Evolutionary conservation across 2,329 filamentous ascomycete species (phyloP), one percentile per base, ranked within the genome.

Genomic region (Diaporthe sp.): DNA sequence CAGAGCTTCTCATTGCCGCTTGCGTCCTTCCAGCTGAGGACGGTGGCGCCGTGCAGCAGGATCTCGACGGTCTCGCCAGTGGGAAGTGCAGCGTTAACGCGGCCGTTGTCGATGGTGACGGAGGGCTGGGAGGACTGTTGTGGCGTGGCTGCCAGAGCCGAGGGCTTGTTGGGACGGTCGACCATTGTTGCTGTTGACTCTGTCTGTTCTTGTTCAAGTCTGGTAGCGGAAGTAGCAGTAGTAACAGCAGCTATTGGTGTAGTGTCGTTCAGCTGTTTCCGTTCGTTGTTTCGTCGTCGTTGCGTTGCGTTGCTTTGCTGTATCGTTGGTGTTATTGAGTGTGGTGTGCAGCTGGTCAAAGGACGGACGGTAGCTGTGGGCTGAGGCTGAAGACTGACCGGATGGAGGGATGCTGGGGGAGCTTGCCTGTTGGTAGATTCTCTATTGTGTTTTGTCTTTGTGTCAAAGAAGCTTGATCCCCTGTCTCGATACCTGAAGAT

Each of bases 1-100:
- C 95, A 98, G 73, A 98, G 89, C 85, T 95, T 95, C 87, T 98
- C 96, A 74, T 91, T 86, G 65, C 94, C 94, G 75, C 90, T 88
- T 76, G 92, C 90, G 82, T 94, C 93, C 88, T 97, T 98, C 97
- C 97, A 99, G 85, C 94, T 97, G 76, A 94, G 92, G 65, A 99
- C 94, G 0, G 96, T 98, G 15, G 97, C 97, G 75, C 97, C 97
- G 81, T 94, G 94, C n/a, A 98, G 91, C 76, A 98, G 88, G 51
- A 99, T 89, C 78, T 95, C 92, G 79, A 98, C 91, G 73, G 92
- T 94, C 86, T 98, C 96, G 79, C 96, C 96, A 0, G 95, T 94
- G 53, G 95, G 94, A 58, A 98, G 91, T 42, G 89, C 90, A 47
- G 96, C 96, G n/a, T 91, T 90, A 71, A 98, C 93, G 76, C 91